Evolutionary conservation across 495 filamentous ascomycete genomes (phyloP).

Genomic region (Penicillium manginii): DNA sequence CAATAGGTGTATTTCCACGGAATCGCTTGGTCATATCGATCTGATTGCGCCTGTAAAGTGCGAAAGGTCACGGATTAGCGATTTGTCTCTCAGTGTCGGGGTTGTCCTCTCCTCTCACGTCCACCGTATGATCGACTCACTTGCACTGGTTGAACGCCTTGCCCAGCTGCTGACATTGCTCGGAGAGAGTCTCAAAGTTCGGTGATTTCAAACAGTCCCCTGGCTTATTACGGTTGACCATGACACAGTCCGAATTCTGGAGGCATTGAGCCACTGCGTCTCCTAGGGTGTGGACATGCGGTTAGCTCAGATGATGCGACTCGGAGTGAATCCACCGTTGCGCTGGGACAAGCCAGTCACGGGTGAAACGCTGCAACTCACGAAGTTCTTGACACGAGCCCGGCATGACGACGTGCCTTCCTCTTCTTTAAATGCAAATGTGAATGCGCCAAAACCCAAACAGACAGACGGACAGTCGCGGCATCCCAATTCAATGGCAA

Average conservation of each 20-base stretch:
- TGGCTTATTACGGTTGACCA: constrained; percentile 83
- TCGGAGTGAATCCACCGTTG: neutral
- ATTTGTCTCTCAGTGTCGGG: neutral
- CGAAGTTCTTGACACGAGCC: constrained; percentile 95
- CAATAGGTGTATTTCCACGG: constrained; percentile 88
- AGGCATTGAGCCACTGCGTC: constrained; percentile 91
- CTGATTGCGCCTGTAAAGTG: constrained; percentile 67
- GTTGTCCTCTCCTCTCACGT: neutral
- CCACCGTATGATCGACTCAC: constrained; percentile 36
- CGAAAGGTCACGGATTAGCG: constrained; percentile 15
- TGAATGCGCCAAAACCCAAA: neutral
- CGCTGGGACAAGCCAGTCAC: constrained; percentile 5
- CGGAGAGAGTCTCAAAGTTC: constrained; percentile 75
- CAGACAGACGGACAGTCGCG: neutral
- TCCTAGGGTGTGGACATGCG: constrained; percentile 44
- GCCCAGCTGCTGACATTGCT: constrained; percentile 88
- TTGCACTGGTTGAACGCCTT: constrained; percentile 94
- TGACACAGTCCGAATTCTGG: constrained; percentile 91
- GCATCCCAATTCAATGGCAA: constrained; percentile 19
- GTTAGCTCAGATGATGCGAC: constrained; percentile 5
- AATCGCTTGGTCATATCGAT: constrained; percentile 99
- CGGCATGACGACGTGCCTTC: constrained; percentile 67
- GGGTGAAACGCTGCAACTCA: constrained; percentile 48
- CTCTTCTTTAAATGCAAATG: constrained; percentile 8
- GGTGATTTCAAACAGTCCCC: constrained; percentile 86